These are phyloP conservation scores for Lactarius quietus DNA, from an alignment of 768 basidiomycete species.

Conservation along the genomic window DNA sequence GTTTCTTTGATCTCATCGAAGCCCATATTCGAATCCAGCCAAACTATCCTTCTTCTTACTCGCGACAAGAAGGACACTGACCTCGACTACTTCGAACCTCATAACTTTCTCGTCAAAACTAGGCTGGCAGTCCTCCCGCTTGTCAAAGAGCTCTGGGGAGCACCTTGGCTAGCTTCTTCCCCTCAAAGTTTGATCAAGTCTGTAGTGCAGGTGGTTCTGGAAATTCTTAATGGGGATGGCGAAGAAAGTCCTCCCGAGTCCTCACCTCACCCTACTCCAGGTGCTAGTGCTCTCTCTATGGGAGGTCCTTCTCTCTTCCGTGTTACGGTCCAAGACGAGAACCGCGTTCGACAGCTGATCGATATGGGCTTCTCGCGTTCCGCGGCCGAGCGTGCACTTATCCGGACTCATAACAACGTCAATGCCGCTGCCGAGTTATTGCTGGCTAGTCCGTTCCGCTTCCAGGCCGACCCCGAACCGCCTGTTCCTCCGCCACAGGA, in stretches of 20 bases:
- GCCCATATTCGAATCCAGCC: conserved; percentile 78
- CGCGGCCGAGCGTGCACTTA: conserved; percentile 79
- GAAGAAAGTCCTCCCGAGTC: conserved; percentile 55
- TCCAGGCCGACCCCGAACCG: conserved; percentile 63
- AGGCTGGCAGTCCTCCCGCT: conserved; percentile 68
- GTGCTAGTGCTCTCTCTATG: conserved; percentile 34
- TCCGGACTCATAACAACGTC: conserved; percentile 84
- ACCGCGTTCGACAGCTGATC: conserved; percentile 72
- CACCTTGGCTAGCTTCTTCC: conserved; percentile 73
- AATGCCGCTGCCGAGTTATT: conserved; percentile 85
- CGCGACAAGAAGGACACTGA: conserved; percentile 80
- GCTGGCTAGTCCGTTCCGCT: conserved; percentile 74
- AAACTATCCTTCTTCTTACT: conserved; percentile 67
- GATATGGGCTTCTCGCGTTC: conserved; percentile 98
- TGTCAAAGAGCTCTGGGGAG: conserved; percentile 70
- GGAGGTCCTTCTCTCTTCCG: conserved; percentile 34
- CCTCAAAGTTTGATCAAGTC: conserved; percentile 73
- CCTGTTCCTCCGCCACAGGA: conserved; percentile 33
- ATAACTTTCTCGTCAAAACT: conserved; percentile 81
- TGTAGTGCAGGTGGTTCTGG: conserved; percentile 73
- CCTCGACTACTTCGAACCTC: conserved; percentile 75
- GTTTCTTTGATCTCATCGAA: conserved; percentile 74
- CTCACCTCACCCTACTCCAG: conserved; percentile 37
- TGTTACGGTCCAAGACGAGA: conserved; percentile 62
- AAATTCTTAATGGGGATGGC: conserved; percentile 76